Base-by-base conservation (phyloP, 2,329 filamentous ascomycete genomes). In the Penicillium frequentans region DNA sequence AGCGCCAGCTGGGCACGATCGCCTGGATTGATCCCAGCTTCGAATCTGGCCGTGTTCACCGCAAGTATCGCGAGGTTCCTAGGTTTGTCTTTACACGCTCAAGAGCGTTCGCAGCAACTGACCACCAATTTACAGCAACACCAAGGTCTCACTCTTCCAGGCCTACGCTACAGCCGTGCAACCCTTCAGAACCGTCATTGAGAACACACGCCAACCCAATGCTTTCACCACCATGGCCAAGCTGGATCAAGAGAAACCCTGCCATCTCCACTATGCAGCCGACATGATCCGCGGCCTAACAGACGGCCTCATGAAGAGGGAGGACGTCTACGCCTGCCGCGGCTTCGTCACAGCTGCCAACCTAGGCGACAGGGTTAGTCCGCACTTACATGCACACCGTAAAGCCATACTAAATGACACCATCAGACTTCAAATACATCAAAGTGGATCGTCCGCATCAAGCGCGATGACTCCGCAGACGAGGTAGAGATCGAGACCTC, bases 11-110 rank as follows among this genome's bases (percentile, higher is more conserved):
- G 8, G 70, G 74, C n/a, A 79, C 79, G 14, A 78, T 87, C 49
- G 69, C 84, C 51, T 88, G 85, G 86, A 75, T 86, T 42, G 85
- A 87, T 65, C 78, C 83, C 33, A 66, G 70, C 2, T 86, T 87
- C 64, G 72, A 80, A 24, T 84, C 74, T 27, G 83, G 83, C 5
- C 74, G 82, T 43, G 74, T 85, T 31, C 75, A 81, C 62, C 74
- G 76, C 57, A 77, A 76, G 65, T 88, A 88, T 66, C 78, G 84
- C 48, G 84, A 86, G 66, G 85, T 87, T 21, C 85, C 85, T 16
- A 81, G 78, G 75, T 77, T 63, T 57, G 74, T 65, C 16, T 9
- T 10, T 23, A 19, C 27, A 33, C 39, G 3, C 16, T 16, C 9
- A 13, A 24, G 19, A 42, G 24, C 19, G 16, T 14, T 31, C 11